Percentiles rank a stretch among this genome's conserved stretches.
These are phyloP conservation scores for Cavenderia fasciculata DNA, from an alignment of 78 protist genomes.

Conservation along the genomic window DNA sequence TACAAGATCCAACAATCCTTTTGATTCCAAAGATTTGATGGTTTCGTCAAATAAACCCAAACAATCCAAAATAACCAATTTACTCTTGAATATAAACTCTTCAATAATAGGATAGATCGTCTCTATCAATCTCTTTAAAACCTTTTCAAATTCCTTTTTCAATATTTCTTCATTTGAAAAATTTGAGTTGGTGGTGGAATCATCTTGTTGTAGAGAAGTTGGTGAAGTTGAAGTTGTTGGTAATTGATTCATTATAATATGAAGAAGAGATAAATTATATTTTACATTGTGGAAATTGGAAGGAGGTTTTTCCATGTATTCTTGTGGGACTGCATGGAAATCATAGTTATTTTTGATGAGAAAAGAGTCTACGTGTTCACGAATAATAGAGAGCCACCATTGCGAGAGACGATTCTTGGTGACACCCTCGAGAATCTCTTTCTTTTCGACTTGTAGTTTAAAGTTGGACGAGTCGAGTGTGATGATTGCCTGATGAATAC, in stretches of 20 bases:
- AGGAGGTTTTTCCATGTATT: slow-evolving; percentile 66
- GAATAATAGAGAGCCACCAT: slow-evolving; percentile 26
- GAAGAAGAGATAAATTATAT: slow-evolving; percentile 33
- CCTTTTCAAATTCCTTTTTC: too few species aligned
- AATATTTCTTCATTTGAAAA: neutral
- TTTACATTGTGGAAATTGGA: neutral
- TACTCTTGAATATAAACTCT: slow-evolving; percentile 37
- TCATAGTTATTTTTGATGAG: slow-evolving; percentile 6
- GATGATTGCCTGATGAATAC: slow-evolving; percentile 5
- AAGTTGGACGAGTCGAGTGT: slow-evolving; percentile 1
- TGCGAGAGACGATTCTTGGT: slow-evolving; percentile 35
- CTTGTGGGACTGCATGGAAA: slow-evolving; percentile 47
- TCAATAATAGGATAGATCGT: slow-evolving; percentile 54
- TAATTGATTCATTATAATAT: neutral
- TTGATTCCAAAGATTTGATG: neutral
- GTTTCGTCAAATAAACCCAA: neutral
- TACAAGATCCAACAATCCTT: slow-evolving; percentile 8
- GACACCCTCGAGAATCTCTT: slow-evolving; percentile 43
- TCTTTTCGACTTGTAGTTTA: slow-evolving; percentile 1
- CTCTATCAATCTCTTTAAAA: neutral
- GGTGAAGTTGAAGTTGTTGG: neutral
- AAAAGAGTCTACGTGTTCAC: slow-evolving; percentile 22
- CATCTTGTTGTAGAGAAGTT: neutral
- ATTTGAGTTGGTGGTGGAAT: neutral
- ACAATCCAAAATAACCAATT: slow-evolving; percentile 40